phyloP scores from a whole-genome alignment of 2,329 filamentous ascomycete genomes.

The Pseudocercospora cruenta region DNA sequence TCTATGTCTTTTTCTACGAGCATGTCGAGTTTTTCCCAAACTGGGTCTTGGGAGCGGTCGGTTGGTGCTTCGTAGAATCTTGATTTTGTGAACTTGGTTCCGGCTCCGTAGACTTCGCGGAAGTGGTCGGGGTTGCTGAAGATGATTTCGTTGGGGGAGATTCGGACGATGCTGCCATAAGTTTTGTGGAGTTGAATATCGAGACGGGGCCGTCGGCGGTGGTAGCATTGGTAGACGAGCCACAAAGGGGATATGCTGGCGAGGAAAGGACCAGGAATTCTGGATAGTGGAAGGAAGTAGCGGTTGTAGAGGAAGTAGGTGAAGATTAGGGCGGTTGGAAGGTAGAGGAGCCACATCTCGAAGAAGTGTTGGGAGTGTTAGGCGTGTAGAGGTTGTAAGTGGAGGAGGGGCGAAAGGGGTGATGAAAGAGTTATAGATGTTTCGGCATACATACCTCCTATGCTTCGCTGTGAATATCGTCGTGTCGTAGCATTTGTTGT shows the following conservation, averaged over 20 bases:
- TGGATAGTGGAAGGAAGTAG: neutral
- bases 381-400: too few species aligned
- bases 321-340: neutral
- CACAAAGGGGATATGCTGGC: neutral
- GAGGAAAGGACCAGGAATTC: neutral
- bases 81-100: conserved; percentile 47
- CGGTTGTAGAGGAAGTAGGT: conserved; percentile 1
- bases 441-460: too few species aligned
- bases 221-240: conserved; percentile 2
- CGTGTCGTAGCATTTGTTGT: too few species aligned
- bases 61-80: conserved; percentile 45
- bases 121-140: conserved; percentile 33
- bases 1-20: conserved; percentile 10
- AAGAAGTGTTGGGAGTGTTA: too few species aligned
- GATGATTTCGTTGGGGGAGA: conserved; percentile 35
- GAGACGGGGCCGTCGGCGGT: neutral
- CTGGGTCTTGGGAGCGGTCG: conserved; percentile 46
- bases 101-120: conserved; percentile 42
- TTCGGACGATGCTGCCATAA: conserved; percentile 38
- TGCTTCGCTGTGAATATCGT: too few species aligned
- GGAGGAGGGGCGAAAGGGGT: too few species aligned
- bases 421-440: too few species aligned
- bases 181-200: conserved; percentile 32
- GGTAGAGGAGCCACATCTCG: conserved; percentile 7
- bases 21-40: conserved; percentile 33